Base-by-base conservation (phyloP, 441 rosid genomes). In the Arabidopsis lyrata region DNA sequence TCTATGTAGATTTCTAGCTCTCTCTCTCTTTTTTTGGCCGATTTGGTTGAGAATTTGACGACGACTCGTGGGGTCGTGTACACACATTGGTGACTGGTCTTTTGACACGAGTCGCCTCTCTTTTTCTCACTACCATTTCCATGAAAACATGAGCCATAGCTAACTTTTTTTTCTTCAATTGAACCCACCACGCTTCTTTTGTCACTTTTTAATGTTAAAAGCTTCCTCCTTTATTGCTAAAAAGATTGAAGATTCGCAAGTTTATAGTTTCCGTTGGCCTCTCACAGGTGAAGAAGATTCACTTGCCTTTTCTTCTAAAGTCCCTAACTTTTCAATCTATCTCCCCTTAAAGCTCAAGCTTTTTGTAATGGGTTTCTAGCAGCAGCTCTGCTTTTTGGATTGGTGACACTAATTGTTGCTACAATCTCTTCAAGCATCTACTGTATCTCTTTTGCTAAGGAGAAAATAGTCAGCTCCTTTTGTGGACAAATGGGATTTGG, bases 131-230 rank as follows among this genome's bases (percentile, higher is more conserved):
- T 36, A 61, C 70, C 66, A 72, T 50, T 59, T 50, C 78, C 68
- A 29, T 66, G 61, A 67, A 67, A 74, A 66, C 67, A 39, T 72
- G 58, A 57, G 15, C 67, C 75, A 63, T 61, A 9, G 12, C 70
- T 6, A 63, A 64, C 9, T 2, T 76, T 69, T 69, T 69, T 29
- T 75, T 48, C 70, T 68, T 60, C 83, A 45, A 56, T 69, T 78
- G 66, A 80, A 58, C 80, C 79, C 86, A 83, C 83, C 82, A 78
- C 68, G 60, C 81, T 82, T 44, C 52, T 73, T 76, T 68, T 76
- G 75, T 79, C 44, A 80, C 81, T 82, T 86, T 48, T 86, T 84
- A 53, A 81, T 80, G 83, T 78, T 10, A 49, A 70, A 81, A 79
- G 68, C 65, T 45, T 57, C 18, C 62, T 57, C 61, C 66, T 79